These are phyloP conservation scores for Fraxinus excelsior DNA, from an alignment of 257 asterid species.

Conservation along the genomic window DNA sequence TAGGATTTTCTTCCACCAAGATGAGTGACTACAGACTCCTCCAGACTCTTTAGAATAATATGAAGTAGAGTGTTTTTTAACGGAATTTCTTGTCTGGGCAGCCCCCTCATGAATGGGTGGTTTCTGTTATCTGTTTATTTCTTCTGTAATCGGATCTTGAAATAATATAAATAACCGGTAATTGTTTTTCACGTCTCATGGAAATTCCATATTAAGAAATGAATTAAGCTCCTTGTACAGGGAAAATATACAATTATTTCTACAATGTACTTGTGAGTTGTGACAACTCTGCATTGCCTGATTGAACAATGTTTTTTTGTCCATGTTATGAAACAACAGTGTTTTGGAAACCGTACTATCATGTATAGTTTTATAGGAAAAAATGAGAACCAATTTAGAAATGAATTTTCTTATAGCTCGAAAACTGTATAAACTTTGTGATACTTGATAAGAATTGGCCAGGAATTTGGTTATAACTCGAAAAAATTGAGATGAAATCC, in stretches of 20 bases:
- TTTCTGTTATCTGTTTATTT: not conserved
- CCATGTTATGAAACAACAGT: not conserved
- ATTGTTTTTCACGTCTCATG: not conserved
- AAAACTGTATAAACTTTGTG: no score
- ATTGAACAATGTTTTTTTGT: no score
- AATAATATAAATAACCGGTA: not conserved
- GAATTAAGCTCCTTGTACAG: no score
- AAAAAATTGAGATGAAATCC: no score
- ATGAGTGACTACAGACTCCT: not conserved
- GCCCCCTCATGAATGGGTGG: not conserved
- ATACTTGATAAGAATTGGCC: no score
- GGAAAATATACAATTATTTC: no score
- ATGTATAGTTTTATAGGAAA: not conserved
- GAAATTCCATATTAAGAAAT: not conserved
- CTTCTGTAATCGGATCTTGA: not conserved
- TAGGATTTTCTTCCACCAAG: slow-evolving; percentile 19
- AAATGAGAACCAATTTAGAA: not conserved
- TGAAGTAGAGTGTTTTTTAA: not conserved
- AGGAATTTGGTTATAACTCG: not conserved
- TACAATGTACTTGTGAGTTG: no score
- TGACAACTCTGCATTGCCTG: no score
- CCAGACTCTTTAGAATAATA: not conserved
- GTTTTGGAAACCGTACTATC: no score
- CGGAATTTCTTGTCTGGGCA: not conserved
- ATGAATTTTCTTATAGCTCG: not conserved